These are phyloP conservation scores for Fusarium abutilonis DNA, from an alignment of 2,329 filamentous ascomycete species.

Conservation along the genomic window DNA sequence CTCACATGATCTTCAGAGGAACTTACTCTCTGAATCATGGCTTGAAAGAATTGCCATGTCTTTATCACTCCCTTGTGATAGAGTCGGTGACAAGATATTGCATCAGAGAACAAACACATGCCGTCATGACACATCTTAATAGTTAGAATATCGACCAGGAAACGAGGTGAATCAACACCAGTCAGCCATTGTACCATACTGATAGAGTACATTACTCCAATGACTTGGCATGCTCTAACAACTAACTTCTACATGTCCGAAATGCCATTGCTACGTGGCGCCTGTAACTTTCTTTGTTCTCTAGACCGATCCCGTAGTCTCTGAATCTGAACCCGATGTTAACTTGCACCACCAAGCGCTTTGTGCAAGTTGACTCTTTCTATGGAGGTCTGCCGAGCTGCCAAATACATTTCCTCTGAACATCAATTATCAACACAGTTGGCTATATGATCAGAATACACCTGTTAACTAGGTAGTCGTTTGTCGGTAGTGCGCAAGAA, in stretches of 20 bases:
- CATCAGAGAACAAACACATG: neutral
- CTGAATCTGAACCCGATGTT: neutral
- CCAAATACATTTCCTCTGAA: neutral
- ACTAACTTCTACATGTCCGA: neutral
- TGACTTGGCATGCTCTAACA: neutral
- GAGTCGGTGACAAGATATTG: constrained; percentile 1
- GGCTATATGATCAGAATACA: neutral
- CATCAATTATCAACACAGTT: neutral
- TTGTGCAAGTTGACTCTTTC: neutral
- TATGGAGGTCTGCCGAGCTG: neutral
- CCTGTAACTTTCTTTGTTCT: constrained; percentile 1
- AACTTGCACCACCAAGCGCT: neutral
- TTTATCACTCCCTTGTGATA: neutral
- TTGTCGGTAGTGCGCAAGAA: neutral
- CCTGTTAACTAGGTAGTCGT: neutral
- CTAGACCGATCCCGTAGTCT: neutral
- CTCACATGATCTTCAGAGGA: neutral
- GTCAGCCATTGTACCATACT: neutral
- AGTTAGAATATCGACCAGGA: neutral
- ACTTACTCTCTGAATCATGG: neutral
- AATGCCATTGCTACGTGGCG: constrained; percentile 21
- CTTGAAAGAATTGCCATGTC: neutral
- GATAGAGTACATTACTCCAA: neutral
- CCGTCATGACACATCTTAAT: neutral
- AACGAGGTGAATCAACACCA: neutral